Conservation (phyloP, 1,284 basidiomycete species). For the Chalciporus sp. region DNA sequence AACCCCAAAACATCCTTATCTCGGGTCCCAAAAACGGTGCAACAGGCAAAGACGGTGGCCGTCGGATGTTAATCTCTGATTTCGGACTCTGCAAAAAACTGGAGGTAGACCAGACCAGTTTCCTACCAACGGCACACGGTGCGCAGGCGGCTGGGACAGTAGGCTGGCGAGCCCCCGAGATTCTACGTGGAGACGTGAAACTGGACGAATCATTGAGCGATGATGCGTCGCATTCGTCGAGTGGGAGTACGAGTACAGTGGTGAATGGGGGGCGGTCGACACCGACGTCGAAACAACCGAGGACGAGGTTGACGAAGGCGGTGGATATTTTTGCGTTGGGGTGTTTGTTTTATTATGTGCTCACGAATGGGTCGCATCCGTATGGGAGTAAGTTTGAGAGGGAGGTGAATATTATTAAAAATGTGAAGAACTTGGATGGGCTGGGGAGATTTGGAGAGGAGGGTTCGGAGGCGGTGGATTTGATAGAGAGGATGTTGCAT, state of each 20-base stretch:
- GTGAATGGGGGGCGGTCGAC: constrained; percentile 29
- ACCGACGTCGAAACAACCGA: constrained; percentile 38
- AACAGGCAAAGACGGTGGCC: constrained; percentile 50
- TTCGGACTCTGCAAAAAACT: constrained; percentile 94
- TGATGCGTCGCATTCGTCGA: constrained; percentile 65
- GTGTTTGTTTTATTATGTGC: constrained; percentile 89
- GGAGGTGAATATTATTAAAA: constrained; percentile 89
- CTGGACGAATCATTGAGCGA: constrained; percentile 76
- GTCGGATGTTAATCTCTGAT: constrained; percentile 93
- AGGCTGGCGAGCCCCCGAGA: constrained; percentile 95
- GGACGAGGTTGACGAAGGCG: constrained; percentile 82
- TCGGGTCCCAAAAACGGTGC: constrained; percentile 64
- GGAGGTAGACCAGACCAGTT: constrained; percentile 92
- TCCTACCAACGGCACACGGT: constrained; percentile 79
- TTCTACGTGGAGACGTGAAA: constrained; percentile 87
- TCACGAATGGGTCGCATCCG: constrained; percentile 88
- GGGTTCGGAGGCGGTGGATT: constrained; percentile 79
- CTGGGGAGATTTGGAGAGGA: constrained; percentile 88
- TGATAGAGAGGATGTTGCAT: constrained; percentile 79
- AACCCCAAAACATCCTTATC: constrained; percentile 98
- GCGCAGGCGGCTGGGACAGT: constrained; percentile 89
- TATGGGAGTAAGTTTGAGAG: constrained; percentile 90
- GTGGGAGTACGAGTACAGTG: constrained; percentile 59
- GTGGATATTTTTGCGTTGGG: constrained; percentile 95
- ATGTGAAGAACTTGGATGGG: constrained; percentile 67